Percentiles rank a stretch among this genome's conserved stretches.
These are phyloP conservation scores for Eremothecium coryli DNA, from an alignment of 1,139 yeast species.

Conservation along the genomic window DNA sequence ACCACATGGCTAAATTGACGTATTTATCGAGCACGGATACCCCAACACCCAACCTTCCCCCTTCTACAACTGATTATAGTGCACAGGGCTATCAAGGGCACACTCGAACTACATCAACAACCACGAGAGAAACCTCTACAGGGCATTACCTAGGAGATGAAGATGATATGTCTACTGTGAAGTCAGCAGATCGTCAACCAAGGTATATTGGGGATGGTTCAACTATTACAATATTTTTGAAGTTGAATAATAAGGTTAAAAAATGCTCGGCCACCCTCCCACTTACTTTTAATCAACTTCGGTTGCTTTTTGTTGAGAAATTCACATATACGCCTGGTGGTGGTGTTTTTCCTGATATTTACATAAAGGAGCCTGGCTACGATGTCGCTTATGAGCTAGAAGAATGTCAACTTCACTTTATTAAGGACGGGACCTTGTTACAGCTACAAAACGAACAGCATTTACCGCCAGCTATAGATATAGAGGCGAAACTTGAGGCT, in stretches of 20 bases:
- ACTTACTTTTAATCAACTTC: conserved; percentile 51
- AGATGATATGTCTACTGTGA: background rate
- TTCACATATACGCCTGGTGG: conserved; percentile 77
- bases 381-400: conserved; percentile 74
- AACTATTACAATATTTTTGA: conserved; percentile 38
- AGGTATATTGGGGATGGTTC: conserved; percentile 1
- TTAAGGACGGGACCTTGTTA: conserved; percentile 52
- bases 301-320: conserved; percentile 73
- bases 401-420: conserved; percentile 51
- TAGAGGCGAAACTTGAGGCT: background rate
- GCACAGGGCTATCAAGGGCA: background rate
- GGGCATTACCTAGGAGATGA: background rate
- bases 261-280: conserved; percentile 47
- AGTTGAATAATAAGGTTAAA: conserved; percentile 52
- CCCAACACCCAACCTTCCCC: conserved; percentile 2
- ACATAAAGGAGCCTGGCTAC: conserved; percentile 53
- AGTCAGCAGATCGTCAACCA: conserved; percentile 1
- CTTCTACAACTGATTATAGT: conserved; percentile 2
- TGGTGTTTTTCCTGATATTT: conserved; percentile 69
- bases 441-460: conserved; percentile 1
- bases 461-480: background rate
- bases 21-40: conserved; percentile 38
- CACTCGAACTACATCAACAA: background rate
- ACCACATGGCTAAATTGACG: conserved; percentile 75
- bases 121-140: background rate